Conservation (phyloP, 2,329 filamentous ascomycete species). For the Pseudogymnoascus sp. region DNA sequence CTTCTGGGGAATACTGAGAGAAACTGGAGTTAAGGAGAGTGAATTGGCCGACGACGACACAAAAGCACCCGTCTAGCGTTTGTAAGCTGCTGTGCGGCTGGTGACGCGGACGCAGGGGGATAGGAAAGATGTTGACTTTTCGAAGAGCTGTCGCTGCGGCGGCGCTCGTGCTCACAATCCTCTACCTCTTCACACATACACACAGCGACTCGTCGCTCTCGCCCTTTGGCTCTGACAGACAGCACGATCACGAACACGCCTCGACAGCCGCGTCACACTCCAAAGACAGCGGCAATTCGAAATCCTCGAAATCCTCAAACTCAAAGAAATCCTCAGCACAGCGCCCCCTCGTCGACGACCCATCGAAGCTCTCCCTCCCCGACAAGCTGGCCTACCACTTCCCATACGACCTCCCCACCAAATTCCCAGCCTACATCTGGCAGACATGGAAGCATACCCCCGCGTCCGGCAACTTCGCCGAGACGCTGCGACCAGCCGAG, state of each 20-base stretch:
- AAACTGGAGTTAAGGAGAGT: not conserved
- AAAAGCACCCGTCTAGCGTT: not conserved
- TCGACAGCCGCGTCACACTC: conserved; percentile 15
- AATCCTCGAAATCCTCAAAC: not conserved
- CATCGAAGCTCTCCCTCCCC: conserved; percentile 40
- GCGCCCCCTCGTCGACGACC: conserved; percentile 10
- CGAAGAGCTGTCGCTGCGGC: conserved; percentile 67
- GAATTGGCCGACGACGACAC: not conserved
- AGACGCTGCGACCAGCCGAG: conserved; percentile 71
- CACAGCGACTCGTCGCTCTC: conserved; percentile 32
- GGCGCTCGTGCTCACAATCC: conserved; percentile 56
- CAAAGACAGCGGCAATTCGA: conserved; percentile 13
- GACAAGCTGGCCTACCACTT: conserved; percentile 89
- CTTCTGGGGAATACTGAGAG: not conserved
- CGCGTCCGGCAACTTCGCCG: conserved; percentile 63
- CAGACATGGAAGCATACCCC: conserved; percentile 95
- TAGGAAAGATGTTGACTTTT: conserved; percentile 63
- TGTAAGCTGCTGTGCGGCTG: conserved; percentile 1
- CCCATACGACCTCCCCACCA: conserved; percentile 78
- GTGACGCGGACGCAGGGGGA: not conserved
- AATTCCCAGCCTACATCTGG: conserved; percentile 98
- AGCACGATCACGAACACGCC: conserved; percentile 28
- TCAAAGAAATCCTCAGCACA: conserved; percentile 51
- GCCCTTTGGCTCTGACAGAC: conserved; percentile 1
- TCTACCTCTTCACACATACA: conserved; percentile 60